Evolutionary conservation across 2,329 filamentous ascomycete species (phyloP), one percentile per base, ranked within the genome.

Genomic region (Neofusicoccum ribis): DNA sequence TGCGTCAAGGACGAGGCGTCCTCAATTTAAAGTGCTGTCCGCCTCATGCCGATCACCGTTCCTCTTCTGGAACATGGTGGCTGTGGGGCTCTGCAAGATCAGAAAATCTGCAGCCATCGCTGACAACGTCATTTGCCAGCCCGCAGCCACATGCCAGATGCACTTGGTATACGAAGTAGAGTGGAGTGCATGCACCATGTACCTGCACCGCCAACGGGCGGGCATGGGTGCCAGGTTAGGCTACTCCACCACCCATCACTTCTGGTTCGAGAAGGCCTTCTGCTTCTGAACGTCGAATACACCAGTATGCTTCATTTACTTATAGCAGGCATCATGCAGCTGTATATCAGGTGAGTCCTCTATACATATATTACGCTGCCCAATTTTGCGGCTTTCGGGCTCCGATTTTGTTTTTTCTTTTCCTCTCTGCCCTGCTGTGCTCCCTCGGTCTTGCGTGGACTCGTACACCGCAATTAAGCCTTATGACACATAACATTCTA

Each of bases 391-490:
- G 7, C 3, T 31, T 8, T 46, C 41, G 27, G 44, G 15, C 23
- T 11, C n/a, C 9, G 9, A 8, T 7, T 44, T 39, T 20, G 17
- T 46, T 20, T 23, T 44, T n/a, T 4, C 23, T 20, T 15, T 17
- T 39, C 27, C 34, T 59, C 27, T 23, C 54, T 23, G 27, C 41
- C 36, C 39, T 59, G 54, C n/a, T 59, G 54, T 59, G 54, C n/a
- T 59, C 41, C 54, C 54, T 17, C 36, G 11, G 8, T n/a, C 23
- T 8, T 46, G 37, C 54, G 41, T 46, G 5, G 15, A 36, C 23
- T 37, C 12, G n/a, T 17, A 43, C 41, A 37, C 31, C 56, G 23
- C 12, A 36, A 47, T 12, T 8, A 23, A 23, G 43, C 23, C 54
- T 47, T 14, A 47, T 60, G 39, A 47, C 43, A 47, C 31, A 36